These are phyloP conservation scores for Knoxdaviesia proteae DNA, from an alignment of 2,329 filamentous ascomycete species.

Conservation along the genomic window DNA sequence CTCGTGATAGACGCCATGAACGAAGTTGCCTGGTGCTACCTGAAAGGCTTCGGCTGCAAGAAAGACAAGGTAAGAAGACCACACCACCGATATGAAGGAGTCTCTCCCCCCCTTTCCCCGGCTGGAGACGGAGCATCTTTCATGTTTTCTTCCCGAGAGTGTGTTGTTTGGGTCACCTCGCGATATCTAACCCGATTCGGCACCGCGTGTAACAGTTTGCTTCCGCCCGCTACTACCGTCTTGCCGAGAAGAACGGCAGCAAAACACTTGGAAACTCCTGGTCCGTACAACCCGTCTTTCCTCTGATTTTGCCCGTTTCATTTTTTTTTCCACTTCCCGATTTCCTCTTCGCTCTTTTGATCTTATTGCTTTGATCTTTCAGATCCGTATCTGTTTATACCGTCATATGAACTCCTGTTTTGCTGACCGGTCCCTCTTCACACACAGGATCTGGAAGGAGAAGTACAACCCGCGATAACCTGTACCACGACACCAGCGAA, in stretches of 20 bases:
- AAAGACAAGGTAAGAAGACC: conserved; percentile 77
- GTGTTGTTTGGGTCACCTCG: no score
- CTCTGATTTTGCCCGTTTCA: conserved; percentile 5
- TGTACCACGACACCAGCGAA: no score
- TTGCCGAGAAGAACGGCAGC: conserved; percentile 72
- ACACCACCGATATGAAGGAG: no score
- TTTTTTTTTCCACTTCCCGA: background rate
- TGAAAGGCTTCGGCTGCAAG: conserved; percentile 89
- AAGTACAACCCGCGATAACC: conserved; percentile 45
- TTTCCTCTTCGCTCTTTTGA: background rate
- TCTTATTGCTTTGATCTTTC: background rate
- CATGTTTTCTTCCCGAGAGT: conserved; percentile 3
- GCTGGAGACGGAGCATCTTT: background rate
- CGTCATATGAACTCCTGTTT: background rate
- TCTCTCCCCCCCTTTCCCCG: no score
- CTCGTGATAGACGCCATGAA: conserved; percentile 71
- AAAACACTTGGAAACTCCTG: conserved; percentile 89
- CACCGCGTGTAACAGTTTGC: conserved; percentile 31
- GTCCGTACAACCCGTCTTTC: conserved; percentile 33
- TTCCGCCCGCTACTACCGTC: conserved; percentile 76
- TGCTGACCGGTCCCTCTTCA: background rate
- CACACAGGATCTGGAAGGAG: conserved; percentile 83
- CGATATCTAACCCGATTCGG: no score
- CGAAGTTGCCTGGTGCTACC: conserved; percentile 85
- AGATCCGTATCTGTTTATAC: no score